These are phyloP conservation scores for Pseudoperonospora humuli DNA, from an alignment of 352 stramenopile genomes.

Conservation along the genomic window DNA sequence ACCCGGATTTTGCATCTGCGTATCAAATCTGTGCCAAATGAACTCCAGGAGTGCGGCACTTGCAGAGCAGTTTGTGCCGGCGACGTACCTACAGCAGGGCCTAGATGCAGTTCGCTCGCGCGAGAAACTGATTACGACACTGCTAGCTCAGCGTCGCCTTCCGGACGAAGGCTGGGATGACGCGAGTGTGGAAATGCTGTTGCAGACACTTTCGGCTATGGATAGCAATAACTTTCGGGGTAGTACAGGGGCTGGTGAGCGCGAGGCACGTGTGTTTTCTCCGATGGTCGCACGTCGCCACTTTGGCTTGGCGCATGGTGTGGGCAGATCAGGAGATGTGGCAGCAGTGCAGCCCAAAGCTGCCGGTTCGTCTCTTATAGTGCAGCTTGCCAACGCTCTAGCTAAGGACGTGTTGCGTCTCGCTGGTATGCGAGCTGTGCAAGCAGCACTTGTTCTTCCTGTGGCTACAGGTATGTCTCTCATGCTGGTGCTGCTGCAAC, in stretches of 20 bases:
- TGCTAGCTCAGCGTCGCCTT: slow-evolving; percentile 81
- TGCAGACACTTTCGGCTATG: slow-evolving; percentile 86
- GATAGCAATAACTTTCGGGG: slow-evolving; percentile 93
- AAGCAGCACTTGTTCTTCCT: slow-evolving; percentile 89
- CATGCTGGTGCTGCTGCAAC: slow-evolving; percentile 81
- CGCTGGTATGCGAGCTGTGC: slow-evolving; percentile 59
- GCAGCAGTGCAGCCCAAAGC: slow-evolving; percentile 98
- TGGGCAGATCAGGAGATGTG: slow-evolving; percentile 97
- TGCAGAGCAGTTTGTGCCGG: slow-evolving; percentile 46
- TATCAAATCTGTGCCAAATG: slow-evolving; percentile 34
- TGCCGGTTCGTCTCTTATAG: slow-evolving; percentile 92
- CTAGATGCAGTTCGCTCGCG: slow-evolving; percentile 52
- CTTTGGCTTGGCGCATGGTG: slow-evolving; percentile 92
- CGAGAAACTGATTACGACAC: slow-evolving; percentile 56
- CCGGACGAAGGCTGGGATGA: slow-evolving; percentile 88
- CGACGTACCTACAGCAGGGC: slow-evolving; percentile 75
- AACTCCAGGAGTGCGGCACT: slow-evolving; percentile 41
- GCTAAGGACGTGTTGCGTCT: slow-evolving; percentile 86
- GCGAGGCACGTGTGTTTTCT: slow-evolving; percentile 92
- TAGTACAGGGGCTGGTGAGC: slow-evolving; percentile 92
- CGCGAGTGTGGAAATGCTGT: slow-evolving; percentile 73
- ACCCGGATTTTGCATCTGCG: too few species aligned
- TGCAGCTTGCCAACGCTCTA: slow-evolving; percentile 90
- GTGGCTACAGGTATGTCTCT: slow-evolving; percentile 97
- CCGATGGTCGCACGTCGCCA: slow-evolving; percentile 79